A percentile compares a stretch with the other conserved stretches of the same genome.
Evolutionary conservation across 495 filamentous ascomycete species (phyloP).

Genomic region (Penicillium steckii): DNA sequence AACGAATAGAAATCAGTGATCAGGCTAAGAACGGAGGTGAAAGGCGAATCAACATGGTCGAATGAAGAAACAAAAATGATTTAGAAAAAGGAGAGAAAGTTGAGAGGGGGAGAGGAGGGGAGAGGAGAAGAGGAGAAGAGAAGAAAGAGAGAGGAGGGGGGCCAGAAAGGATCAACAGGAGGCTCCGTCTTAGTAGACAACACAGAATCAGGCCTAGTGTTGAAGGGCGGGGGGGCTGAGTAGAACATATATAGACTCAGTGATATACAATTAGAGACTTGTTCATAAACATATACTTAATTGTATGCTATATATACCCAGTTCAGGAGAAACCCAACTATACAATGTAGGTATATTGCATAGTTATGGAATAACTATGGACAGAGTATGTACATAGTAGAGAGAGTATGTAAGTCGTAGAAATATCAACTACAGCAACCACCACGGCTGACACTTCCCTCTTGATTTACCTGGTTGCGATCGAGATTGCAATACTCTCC

Average conservation of each 20-base stretch:
- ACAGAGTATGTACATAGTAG: no score
- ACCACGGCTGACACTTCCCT: no score
- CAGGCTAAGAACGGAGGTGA: constrained; percentile 3
- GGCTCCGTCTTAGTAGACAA: constrained; percentile 18
- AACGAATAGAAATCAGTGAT: background rate
- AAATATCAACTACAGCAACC: background rate
- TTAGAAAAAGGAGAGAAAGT: constrained; percentile 4
- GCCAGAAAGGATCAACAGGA: constrained; percentile 27
- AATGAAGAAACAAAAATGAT: no score
- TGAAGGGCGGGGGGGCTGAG: constrained; percentile 22
- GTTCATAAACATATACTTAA: no score
- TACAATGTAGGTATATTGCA: no score
- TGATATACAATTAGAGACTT: no score
- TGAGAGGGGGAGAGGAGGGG: constrained; percentile 4
- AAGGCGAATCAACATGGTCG: background rate
- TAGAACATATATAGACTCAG: constrained; percentile 1
- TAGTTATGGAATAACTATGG: no score
- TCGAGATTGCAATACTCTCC: background rate
- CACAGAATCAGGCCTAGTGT: constrained; percentile 23
- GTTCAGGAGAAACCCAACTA: no score
- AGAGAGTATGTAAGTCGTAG: background rate
- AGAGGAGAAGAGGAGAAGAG: background rate
- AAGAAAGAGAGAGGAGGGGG: constrained; percentile 10
- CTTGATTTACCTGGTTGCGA: no score
- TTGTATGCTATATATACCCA: no score